Percentiles rank a stretch among this genome's conserved stretches.
Evolutionary conservation across 164 flowering plant genomes (phyloP).

Genomic region (Magnolia officinalis): DNA sequence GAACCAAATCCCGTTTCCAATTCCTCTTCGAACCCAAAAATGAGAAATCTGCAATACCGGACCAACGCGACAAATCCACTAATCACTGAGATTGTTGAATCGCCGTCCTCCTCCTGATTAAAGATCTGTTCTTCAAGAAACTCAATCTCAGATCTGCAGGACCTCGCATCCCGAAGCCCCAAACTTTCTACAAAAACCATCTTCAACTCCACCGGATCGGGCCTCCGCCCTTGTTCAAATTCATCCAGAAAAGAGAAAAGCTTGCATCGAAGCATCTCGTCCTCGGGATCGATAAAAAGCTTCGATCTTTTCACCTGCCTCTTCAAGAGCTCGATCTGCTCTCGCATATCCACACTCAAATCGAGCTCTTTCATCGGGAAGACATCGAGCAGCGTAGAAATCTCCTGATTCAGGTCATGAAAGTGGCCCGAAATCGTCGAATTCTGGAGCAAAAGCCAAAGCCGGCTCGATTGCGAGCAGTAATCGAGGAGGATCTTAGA

Average conservation of each 20-base stretch:
- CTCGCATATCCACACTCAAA: constrained; percentile 52
- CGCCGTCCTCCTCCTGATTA: constrained; percentile 67
- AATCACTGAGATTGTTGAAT: constrained; percentile 62
- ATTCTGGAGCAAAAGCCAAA: constrained; percentile 80
- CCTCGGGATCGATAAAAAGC: constrained; percentile 53
- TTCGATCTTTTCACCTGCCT: constrained; percentile 51
- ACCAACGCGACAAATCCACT: constrained; percentile 70
- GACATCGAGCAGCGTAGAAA: constrained; percentile 83
- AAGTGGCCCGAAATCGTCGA: constrained; percentile 69
- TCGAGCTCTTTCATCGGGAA: constrained; percentile 60
- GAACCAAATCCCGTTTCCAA: constrained; percentile 26
- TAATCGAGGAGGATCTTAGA: constrained; percentile 72
- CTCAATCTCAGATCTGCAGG: constrained; percentile 74
- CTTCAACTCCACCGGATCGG: constrained; percentile 39
- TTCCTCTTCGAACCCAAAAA: constrained; percentile 72
- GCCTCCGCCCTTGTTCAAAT: constrained; percentile 52
- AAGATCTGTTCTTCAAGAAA: constrained; percentile 79
- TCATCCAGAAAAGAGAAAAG: constrained; percentile 54
- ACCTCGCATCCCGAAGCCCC: constrained; percentile 46
- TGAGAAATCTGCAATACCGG: constrained; percentile 71
- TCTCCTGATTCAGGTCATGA: constrained; percentile 71
- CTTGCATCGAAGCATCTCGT: constrained; percentile 47
- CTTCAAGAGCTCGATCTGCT: constrained; percentile 60
- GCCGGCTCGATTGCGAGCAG: constrained; percentile 55
- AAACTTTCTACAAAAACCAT: constrained; percentile 47